Evolutionary conservation across 371 early-diverging fungal species (phyloP), one percentile per base, ranked within the genome.

Genomic region (Mycotypha africana): DNA sequence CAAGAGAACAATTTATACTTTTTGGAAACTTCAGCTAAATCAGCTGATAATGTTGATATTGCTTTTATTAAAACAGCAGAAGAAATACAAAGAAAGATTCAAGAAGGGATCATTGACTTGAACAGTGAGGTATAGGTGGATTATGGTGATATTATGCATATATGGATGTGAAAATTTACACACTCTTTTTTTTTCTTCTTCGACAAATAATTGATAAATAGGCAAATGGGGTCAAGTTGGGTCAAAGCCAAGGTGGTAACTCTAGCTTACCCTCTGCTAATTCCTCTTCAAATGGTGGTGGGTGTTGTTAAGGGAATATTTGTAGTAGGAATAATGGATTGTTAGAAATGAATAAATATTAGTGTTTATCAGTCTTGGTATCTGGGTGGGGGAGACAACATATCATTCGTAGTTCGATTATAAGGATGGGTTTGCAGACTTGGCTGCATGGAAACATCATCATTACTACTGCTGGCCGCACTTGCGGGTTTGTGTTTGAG

Each of bases 11-110:
- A 80, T 10, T 67, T 98, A 42, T 78, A 92, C 58, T 96, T 92
- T 58, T 78, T 91, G 70, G 97, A 98, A 56, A 88, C 97, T 0
- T 90, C 91, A 15, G 97, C 98, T 30, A 97, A 95, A 68, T 87
- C 91, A 0, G 90, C 93, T 17, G 83, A 78, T 50, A 93, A 94
- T 48, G 92, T 97, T 25, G 89, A 93, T 43, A 83, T 89, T 45
- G 87, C 67, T 11, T 73, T 73, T 51, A 53, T 58, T 11, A 56
- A 65, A 42, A 73, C 74, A 12, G 67, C 70, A 34, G 52, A 62
- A 33, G 66, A 53, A 14, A 73, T 73, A 34, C 62, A 60, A 30
- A 52, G 57, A 38, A 73, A 73, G 58, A 73, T 73, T 40, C 60
- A 62, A 24, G 57, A 48, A 39, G 74, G 74, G 8, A 58, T 37